Evolutionary conservation across 2,329 filamentous ascomycete species (phyloP).

Genomic region (Penicillium sp.): DNA sequence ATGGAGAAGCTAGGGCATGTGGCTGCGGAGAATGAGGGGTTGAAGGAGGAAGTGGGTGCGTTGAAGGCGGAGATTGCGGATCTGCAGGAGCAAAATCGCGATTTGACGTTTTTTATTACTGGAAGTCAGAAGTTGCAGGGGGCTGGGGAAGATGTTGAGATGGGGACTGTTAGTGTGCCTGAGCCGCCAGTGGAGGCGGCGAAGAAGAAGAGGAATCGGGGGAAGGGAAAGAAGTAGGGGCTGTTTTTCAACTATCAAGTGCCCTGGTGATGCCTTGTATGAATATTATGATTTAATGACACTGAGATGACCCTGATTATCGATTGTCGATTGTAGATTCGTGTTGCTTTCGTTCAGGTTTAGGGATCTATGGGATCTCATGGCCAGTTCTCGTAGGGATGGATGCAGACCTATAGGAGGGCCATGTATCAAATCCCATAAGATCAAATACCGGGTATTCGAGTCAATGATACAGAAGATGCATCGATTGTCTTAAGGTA

Average conservation of each 20-base stretch:
- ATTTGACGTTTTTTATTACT: conserved; percentile 84
- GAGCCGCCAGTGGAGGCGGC: conserved; percentile 47
- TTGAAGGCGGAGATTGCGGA: conserved; percentile 66
- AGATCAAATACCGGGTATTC: neutral
- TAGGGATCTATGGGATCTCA: neutral
- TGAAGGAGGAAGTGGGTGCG: conserved; percentile 66
- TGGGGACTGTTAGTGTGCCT: conserved; percentile 69
- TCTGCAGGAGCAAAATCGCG: conserved; percentile 81
- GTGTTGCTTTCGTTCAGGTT: neutral
- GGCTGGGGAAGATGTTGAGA: conserved; percentile 71
- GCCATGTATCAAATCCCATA: neutral
- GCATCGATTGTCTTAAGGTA: neutral
- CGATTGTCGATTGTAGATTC: neutral
- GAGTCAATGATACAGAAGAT: neutral
- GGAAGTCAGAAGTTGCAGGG: conserved; percentile 77
- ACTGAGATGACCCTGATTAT: neutral
- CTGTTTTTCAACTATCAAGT: neutral
- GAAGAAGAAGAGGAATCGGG: conserved; percentile 52
- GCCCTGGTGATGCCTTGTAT: neutral
- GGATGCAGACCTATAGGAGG: neutral
- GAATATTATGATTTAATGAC: conserved; percentile 1
- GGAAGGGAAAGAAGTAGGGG: conserved; percentile 28
- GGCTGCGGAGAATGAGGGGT: conserved; percentile 57
- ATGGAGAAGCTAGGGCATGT: conserved; percentile 75
- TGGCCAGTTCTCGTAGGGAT: too few species aligned